phyloP scores from a whole-genome alignment of 73 alveolate species.

The Blepharisma stoltei region DNA sequence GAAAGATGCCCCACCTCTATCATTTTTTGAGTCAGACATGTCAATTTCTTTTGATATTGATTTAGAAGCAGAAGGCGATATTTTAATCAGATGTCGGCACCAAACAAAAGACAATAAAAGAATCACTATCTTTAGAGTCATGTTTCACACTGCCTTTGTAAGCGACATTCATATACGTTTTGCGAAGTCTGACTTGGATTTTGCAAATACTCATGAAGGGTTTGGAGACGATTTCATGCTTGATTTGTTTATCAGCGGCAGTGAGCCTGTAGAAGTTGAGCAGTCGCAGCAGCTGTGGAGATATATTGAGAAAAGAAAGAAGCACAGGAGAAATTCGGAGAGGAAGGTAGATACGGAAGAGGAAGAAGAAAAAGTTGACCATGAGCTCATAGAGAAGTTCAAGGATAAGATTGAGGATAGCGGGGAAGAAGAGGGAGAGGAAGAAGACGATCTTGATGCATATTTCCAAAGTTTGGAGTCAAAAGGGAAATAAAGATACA shows the following conservation, averaged over 20 bases:
- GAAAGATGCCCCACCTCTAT: not conserved
- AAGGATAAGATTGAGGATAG: slow-evolving; percentile 14
- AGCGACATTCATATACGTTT: not conserved
- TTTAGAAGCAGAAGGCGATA: slow-evolving; percentile 8
- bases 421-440: not conserved
- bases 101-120: not conserved
- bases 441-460: slow-evolving; percentile 22
- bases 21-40: not conserved
- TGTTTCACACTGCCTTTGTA: slow-evolving; percentile 5
- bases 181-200: not conserved
- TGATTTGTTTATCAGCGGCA: not conserved
- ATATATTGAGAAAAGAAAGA: no score
- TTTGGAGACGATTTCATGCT: not conserved
- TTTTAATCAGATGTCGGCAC: slow-evolving; percentile 12
- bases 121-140: slow-evolving; percentile 4
- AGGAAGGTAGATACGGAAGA: not conserved
- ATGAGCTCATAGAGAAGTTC: not conserved
- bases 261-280: no score
- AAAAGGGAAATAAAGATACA: no score
- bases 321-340: no score
- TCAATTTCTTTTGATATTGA: slow-evolving; percentile 11
- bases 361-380: slow-evolving; percentile 17
- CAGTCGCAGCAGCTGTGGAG: no score
- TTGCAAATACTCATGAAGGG: not conserved
- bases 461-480: slow-evolving; percentile 20